Base-by-base conservation (phyloP, 768 basidiomycete genomes). In the Guyanaporus albipodus region DNA sequence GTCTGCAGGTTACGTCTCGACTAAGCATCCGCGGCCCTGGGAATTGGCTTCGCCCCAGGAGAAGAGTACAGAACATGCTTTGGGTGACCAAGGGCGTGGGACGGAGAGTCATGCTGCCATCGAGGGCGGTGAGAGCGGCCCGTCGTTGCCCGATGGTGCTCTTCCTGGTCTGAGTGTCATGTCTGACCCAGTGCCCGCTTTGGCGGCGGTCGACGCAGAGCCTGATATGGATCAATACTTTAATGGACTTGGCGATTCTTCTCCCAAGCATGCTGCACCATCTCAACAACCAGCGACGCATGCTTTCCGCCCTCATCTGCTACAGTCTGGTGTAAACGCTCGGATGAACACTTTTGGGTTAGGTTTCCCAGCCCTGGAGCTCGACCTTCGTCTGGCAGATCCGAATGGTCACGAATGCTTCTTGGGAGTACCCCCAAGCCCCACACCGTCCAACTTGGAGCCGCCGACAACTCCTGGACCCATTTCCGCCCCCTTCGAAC, bases 361-460 rank as follows among this genome's bases (percentile, higher is more conserved):
- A 17, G 51, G 18, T 8, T 38, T 53, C 21, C 34, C 52, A 14
- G 34, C 42, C 14, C 43, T 53, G n/a, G 47, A 35, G 5, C 23
- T 44, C 32, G 54, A 55, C 21, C 14, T 43, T 4, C 43, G 40
- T 8, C 35, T 55, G 21, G 27, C 35, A 8, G 53, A 50, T 23
- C 17, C 44, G 6, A 46, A 38, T 15, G 46, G 38, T 21, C 36
- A 35, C 4, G 56, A 57, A 24, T 52, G 52, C n/a, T 66, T 66
- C 38, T 42, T 65, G 23, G 65, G 60, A 15, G 21, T 65, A 9
- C 63, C 63, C 6, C 58, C 60, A 9, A 67, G 60, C 18, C 63
- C 66, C 11, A 34, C 34, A 6, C 24, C 38, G 12, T 34, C 18
- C 12, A 40, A 44, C 9, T 32, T 45, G 4, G 34, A 21, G 7